Evolutionary conservation across 73 alveolate genomes (phyloP).

Genomic region (Tetrahymena borealis): DNA sequence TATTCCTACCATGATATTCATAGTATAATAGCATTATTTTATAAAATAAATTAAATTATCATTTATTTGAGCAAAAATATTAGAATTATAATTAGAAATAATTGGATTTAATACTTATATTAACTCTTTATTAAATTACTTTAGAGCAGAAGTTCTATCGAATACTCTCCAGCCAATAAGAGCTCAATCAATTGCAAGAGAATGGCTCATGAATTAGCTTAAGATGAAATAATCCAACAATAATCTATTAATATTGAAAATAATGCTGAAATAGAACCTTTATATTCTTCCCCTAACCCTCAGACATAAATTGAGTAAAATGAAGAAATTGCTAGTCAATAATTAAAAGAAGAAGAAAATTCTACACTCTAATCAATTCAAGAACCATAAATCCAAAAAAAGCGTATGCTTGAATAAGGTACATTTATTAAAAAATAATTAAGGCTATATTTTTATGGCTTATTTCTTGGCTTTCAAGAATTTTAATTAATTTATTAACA

Average conservation of each 20-base stretch:
- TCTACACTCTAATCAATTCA: neutral
- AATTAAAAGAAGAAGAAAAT: neutral
- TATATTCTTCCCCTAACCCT: neutral
- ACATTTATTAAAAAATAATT: too few relatives aligned
- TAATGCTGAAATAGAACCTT: neutral
- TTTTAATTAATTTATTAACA: neutral
- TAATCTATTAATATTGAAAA: neutral
- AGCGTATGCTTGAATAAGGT: neutral
- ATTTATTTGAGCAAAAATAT: too few relatives aligned
- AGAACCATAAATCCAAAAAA: neutral
- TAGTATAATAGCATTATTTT: too few relatives aligned
- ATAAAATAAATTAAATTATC: too few relatives aligned
- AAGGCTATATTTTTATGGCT: too few relatives aligned
- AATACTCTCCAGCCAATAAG: neutral
- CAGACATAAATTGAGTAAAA: neutral
- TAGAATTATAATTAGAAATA: too few relatives aligned
- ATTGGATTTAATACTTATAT: neutral
- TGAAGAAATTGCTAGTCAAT: neutral
- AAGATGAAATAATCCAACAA: neutral
- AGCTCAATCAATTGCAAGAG: neutral
- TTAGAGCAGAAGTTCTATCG: conserved; percentile 1
- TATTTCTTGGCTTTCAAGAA: too few relatives aligned
- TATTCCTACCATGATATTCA: too few relatives aligned
- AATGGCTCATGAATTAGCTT: neutral
- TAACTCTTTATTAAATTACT: neutral